Evolutionary conservation across 495 filamentous ascomycete species (phyloP), one percentile per base, ranked within the genome.

Genomic region (Amorphotheca resinae): DNA sequence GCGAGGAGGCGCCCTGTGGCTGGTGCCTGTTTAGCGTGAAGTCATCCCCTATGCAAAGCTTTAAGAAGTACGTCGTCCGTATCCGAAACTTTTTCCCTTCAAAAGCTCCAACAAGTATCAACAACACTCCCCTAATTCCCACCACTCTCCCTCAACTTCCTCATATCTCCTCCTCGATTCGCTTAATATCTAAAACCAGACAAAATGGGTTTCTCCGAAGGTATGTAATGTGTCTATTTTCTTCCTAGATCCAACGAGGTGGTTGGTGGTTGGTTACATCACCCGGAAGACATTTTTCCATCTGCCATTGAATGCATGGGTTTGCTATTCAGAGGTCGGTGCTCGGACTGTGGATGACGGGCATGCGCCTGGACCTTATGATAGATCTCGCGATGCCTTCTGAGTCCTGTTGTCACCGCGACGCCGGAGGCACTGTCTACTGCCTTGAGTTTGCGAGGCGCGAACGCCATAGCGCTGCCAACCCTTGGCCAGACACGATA

Each of bases 121-220:
- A 6, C 8, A 46, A 45, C 36, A 57, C 50, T 56, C 52, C 60
- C 59, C 58, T 49, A 51, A 42, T 49, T 33, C 31, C 37, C 39
- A 46, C 47, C 44, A 25, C 31, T 17, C 18, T 48, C 34, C 46
- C 33, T 48, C 30, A 36, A 39, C 37, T 42, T 41, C 28, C 43
- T 40, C 17, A 3, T 8, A 37, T 48, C 38, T 33, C 28, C 28
- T 46, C 42, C 39, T 46, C 17, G 9, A 37, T 9, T 11, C 34
- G 14, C 16, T 37, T n/a, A 11, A 33, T 15, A 33, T 16, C 18
- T 37, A 8, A 17, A 21, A 46, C 16, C 39, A 31, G 39, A 43
- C 21, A 54, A 38, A 26, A 54, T 56, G 44, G 36, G 36, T 44
- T 63, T 56, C 49, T 46, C 51, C 26, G 59, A 59, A 14, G 59